Evolutionary conservation across 2,329 filamentous ascomycete species (phyloP).

Genomic region (Xylaria digitata): DNA sequence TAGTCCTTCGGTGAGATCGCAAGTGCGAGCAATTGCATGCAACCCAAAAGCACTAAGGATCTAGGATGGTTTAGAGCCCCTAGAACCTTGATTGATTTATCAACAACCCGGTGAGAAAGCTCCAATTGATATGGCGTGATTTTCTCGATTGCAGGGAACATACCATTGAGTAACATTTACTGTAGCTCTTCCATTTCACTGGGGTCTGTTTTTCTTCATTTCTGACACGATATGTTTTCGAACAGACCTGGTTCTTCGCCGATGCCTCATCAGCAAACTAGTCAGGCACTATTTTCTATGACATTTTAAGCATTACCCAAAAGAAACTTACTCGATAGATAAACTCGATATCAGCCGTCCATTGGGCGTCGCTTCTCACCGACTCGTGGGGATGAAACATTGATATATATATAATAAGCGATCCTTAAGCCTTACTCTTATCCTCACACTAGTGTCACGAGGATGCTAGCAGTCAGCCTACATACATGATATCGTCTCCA

Average conservation of each 20-base stretch:
- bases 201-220: background rate
- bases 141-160: background rate
- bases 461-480: constrained; percentile 11
- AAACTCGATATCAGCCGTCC: background rate
- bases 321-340: constrained; percentile 5
- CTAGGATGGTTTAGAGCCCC: background rate
- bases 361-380: constrained; percentile 18
- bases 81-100: constrained; percentile 17
- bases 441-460: constrained; percentile 23
- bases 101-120: constrained; percentile 15
- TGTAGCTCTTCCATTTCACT: background rate
- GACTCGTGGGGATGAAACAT: constrained; percentile 5
- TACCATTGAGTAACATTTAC: background rate
- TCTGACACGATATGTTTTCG: background rate
- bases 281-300: background rate
- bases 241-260: background rate
- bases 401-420: constrained; percentile 8
- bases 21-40: constrained; percentile 8
- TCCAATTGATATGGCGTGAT: constrained; percentile 18
- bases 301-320: background rate
- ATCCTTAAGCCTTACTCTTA: constrained; percentile 26
- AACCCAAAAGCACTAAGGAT: constrained; percentile 3
- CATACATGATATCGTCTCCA: constrained; percentile 5
- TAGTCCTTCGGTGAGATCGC: constrained; percentile 17
- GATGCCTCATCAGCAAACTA: background rate